Evolutionary conservation across 306 rosid species (phyloP).

Genomic region (Lablab purpureus): DNA sequence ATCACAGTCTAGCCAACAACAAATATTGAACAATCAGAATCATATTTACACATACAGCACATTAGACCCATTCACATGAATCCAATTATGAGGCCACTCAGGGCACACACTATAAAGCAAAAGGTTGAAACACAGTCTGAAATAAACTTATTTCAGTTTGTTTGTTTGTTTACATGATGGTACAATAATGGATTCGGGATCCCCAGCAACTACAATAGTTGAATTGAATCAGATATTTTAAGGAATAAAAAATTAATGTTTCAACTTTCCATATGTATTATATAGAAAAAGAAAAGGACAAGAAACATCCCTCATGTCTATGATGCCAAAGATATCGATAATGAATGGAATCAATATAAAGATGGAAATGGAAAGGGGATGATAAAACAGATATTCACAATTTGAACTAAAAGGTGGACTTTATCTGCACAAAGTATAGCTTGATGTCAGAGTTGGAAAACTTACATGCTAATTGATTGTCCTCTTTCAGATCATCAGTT

Average conservation of each 20-base stretch:
- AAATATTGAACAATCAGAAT: background rate
- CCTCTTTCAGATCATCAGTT: constrained; percentile 87
- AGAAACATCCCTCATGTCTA: background rate
- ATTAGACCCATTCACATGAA: background rate
- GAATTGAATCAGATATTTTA: constrained; percentile 6
- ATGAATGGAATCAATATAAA: background rate
- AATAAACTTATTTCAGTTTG: background rate
- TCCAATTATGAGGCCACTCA: background rate
- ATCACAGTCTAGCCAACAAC: constrained; percentile 14
- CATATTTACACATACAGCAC: background rate
- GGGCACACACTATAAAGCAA: constrained; percentile 15
- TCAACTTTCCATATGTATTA: background rate
- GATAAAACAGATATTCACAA: constrained; percentile 23
- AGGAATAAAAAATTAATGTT: background rate
- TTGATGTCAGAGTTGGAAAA: constrained; percentile 26
- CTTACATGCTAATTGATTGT: constrained; percentile 84
- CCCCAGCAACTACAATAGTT: background rate
- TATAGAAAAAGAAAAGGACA: background rate
- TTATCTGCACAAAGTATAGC: background rate
- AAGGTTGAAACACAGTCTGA: constrained; percentile 11
- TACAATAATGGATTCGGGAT: background rate
- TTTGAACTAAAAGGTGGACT: constrained; percentile 21
- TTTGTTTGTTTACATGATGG: constrained; percentile 20
- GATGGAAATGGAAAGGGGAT: background rate
- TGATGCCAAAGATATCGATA: background rate